Base-by-base conservation (phyloP, 2,329 filamentous ascomycete species). In the Nothomitra cinnamomea region DNA sequence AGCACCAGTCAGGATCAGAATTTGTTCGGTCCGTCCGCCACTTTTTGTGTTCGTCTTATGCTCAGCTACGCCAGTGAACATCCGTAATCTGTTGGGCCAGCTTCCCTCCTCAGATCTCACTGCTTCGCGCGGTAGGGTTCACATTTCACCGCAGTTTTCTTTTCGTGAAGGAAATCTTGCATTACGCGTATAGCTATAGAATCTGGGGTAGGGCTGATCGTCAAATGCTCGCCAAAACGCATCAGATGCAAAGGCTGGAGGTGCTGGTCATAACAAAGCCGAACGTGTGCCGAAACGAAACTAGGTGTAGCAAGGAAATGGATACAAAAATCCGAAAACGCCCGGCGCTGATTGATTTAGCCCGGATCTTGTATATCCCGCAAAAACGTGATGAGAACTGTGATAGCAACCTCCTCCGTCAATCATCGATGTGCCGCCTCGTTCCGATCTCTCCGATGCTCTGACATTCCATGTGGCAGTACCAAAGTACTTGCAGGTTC, bases 401-500 rank as follows among this genome's bases (percentile, higher is more conserved):
- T 49, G 28, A 28, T n/a, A 49, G 45, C 45, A 19, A 32, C 45
- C 45, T 49, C 45, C 32, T 49, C 45, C 45, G 24, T 49, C 24
- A 28, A 49, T 49, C 45, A 49, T 49, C 45, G 45, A 35, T 24
- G 8, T 17, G 6, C 45, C 25, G 32, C 21, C 45, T 49, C 25
- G 2, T 15, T 35, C 45, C 45, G 32, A 19, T 49, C 45, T 35
- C 15, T n/a, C 19, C 24, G 15, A 8, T 4, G n/a, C 12, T n/a
- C 45, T 17, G 25, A 49, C 13, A 35, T 32, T 10, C 28, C 45
- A 25, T 10, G 7, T 17, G 19, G 19, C 38, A 41, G 38, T 41
- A 35, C 19, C 15, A 28, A 48, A 13, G 45, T 35, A 35, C 13
- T 35, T 10, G 5, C 19, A 15, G 12, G n/a, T 49, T 12, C 24